A percentile compares a stretch with the other conserved stretches of the same genome.
These are phyloP conservation scores for Rhodofomes roseus DNA, from an alignment of 1,284 basidiomycete genomes.

Conservation along the genomic window DNA sequence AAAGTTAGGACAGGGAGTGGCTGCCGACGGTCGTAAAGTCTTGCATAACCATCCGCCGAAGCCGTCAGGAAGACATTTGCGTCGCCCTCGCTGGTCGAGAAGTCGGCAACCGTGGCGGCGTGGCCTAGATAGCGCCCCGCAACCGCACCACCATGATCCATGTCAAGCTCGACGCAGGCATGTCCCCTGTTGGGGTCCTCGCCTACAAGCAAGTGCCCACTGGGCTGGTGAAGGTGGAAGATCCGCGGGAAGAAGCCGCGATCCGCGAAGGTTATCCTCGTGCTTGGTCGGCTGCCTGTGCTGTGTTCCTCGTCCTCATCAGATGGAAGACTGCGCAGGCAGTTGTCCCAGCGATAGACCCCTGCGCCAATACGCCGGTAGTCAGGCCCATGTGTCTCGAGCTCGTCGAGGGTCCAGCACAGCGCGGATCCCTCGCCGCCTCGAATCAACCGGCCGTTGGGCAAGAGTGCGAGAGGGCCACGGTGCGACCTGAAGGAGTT, in stretches of 20 bases:
- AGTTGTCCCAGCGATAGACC: constrained; percentile 17
- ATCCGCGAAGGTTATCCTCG: constrained; percentile 24
- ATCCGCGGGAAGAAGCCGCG: constrained; percentile 23
- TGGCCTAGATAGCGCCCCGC: constrained; percentile 36
- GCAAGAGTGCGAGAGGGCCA: constrained; percentile 29
- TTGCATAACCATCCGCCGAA: constrained; percentile 32
- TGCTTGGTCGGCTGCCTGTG: constrained; percentile 23
- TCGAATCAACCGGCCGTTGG: constrained; percentile 26
- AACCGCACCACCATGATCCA: constrained; percentile 29
- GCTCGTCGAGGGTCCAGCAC: constrained; percentile 32
- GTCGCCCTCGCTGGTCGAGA: constrained; percentile 32
- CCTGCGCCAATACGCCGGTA: constrained; percentile 25
- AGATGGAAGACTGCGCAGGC: constrained; percentile 23
- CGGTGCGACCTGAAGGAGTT: constrained; percentile 29
- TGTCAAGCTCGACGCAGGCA: constrained; percentile 30
- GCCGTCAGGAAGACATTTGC: constrained; percentile 35
- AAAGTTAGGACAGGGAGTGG: constrained; percentile 23
- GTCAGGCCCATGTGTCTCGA: constrained; percentile 29
- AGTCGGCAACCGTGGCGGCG: constrained; percentile 26
- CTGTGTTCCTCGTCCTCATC: constrained; percentile 30
- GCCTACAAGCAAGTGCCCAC: constrained; percentile 26
- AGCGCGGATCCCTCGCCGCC: constrained; percentile 28
- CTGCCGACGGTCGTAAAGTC: constrained; percentile 37
- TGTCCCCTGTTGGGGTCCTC: no score
- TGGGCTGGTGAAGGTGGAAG: constrained; percentile 28